These are phyloP conservation scores for Cytospora mali DNA, from an alignment of 2,329 filamentous ascomycete species.

Conservation along the genomic window DNA sequence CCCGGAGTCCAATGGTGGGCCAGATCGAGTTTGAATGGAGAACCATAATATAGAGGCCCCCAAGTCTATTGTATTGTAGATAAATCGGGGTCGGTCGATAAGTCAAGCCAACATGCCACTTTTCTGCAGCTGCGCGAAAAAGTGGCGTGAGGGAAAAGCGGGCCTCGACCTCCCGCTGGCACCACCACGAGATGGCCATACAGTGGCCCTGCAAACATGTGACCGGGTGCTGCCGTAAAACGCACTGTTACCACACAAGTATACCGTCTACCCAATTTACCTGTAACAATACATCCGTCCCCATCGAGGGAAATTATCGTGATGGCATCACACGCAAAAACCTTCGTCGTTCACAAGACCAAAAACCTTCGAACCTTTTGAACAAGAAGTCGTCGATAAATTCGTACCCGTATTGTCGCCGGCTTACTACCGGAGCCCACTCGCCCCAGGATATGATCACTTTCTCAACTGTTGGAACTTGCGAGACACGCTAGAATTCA, in stretches of 20 bases:
- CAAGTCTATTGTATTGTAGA: too few relatives aligned
- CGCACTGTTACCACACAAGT: slow-evolving; percentile 29
- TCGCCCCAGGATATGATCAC: neutral
- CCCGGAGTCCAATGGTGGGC: neutral
- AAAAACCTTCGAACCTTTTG: neutral
- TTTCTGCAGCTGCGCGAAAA: slow-evolving; percentile 20
- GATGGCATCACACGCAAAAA: slow-evolving; percentile 18
- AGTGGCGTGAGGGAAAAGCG: slow-evolving; percentile 24
- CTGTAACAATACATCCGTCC: neutral
- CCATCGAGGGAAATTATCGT: slow-evolving; percentile 34
- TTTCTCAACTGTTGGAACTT: neutral
- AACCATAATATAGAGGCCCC: neutral
- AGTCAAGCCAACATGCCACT: slow-evolving; percentile 15
- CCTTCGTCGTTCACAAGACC: neutral
- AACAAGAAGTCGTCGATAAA: neutral
- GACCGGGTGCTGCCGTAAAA: slow-evolving; percentile 31
- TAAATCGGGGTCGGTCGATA: slow-evolving; percentile 8
- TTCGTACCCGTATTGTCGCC: neutral
- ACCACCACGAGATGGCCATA: slow-evolving; percentile 17
- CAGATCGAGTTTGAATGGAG: neutral
- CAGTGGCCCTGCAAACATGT: slow-evolving; percentile 29
- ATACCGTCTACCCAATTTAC: neutral
- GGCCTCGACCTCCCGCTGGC: neutral
- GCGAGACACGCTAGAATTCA: neutral
- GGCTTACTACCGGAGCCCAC: neutral